Base-by-base conservation (phyloP, 768 basidiomycete species). In the Tylopilus balloui region DNA sequence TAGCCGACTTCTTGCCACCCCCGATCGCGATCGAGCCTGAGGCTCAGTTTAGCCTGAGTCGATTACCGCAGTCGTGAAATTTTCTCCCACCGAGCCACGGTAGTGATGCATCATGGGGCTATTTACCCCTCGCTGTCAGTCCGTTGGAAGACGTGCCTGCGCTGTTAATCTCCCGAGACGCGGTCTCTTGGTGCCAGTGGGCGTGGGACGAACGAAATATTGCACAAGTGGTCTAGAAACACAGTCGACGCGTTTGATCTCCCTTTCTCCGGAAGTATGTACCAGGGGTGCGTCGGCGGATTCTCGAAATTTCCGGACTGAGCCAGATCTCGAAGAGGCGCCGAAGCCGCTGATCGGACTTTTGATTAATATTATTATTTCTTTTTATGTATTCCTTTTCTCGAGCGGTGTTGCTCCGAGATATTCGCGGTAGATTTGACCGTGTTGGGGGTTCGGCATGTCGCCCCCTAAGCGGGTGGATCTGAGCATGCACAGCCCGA, bases 331-430 rank as follows among this genome's bases (percentile, higher is more conserved):
- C 21, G 48, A n/a, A n/a, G n/a, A 50, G 45, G 52, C 6, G 34
- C 47, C 52, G 56, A 59, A 55, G 57, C 20, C 21, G 48, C 31
- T 58, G 56, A 60, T 57, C 56, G 56, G 57, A 37, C 23, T 19
- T 46, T 38, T n/a, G 32, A 19, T 35, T 48, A 44, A 19, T 45
- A 8, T 36, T 34, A n/a, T n/a, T n/a, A n/a, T n/a, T n/a, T n/a
- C n/a, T n/a, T n/a, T n/a, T n/a, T n/a, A n/a, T n/a, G n/a, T n/a
- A n/a, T n/a, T 44, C 29, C 38, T 53, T 56, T 45, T 54, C 42
- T 54, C 10, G 50, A 44, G 55, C 3, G 43, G 44, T 10, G 49
- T 35, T 34, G 44, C 34, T 48, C 56, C 56, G 55, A 58, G 31
- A 54, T 58, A 54, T 38, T 58, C 51, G 55, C 35, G 56, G 56